These are phyloP conservation scores for Aspergillus baeticus DNA, from an alignment of 495 filamentous ascomycete genomes.

Conservation along the genomic window DNA sequence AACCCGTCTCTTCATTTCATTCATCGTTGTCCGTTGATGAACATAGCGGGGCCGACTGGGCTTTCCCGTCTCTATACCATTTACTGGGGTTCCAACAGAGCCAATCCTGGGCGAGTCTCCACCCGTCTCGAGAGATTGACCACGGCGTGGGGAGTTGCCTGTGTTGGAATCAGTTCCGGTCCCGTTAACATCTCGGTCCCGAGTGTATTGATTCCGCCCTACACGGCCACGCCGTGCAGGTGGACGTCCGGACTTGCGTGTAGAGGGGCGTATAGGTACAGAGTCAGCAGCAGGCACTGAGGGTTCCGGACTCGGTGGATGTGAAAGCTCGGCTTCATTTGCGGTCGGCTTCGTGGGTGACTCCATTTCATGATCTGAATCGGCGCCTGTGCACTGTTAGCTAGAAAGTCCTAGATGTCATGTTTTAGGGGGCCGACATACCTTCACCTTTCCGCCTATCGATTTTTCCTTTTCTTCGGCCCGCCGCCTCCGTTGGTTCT, in stretches of 20 bases:
- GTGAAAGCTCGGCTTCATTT: slow-evolving; percentile 39
- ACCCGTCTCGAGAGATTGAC: slow-evolving; percentile 62
- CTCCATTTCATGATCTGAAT: slow-evolving; percentile 38
- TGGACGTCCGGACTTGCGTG: slow-evolving; percentile 68
- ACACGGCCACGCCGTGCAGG: slow-evolving; percentile 63
- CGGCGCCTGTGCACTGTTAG: slow-evolving; percentile 21
- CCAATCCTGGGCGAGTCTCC: slow-evolving; percentile 41
- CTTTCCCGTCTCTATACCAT: slow-evolving; percentile 48
- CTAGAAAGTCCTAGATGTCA: background rate
- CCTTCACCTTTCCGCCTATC: slow-evolving; percentile 75
- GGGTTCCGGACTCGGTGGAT: slow-evolving; percentile 50
- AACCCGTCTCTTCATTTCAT: slow-evolving; percentile 86
- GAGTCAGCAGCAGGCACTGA: slow-evolving; percentile 47
- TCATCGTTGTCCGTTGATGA: slow-evolving; percentile 70
- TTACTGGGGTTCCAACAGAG: slow-evolving; percentile 33
- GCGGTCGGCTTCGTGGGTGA: slow-evolving; percentile 41
- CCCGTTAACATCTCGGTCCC: slow-evolving; percentile 63
- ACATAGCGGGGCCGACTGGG: slow-evolving; percentile 58
- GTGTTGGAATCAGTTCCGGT: slow-evolving; percentile 48
- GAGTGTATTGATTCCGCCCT: slow-evolving; percentile 85
- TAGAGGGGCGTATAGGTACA: slow-evolving; percentile 42
- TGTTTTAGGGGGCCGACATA: slow-evolving; percentile 35
- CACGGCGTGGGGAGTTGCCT: slow-evolving; percentile 59
- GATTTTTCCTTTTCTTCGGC: slow-evolving; percentile 70
- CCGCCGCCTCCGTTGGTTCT: slow-evolving; percentile 61